phyloP scores from a whole-genome alignment of 2,329 filamentous ascomycete species.

The Pseudocercospora fijiensis region DNA sequence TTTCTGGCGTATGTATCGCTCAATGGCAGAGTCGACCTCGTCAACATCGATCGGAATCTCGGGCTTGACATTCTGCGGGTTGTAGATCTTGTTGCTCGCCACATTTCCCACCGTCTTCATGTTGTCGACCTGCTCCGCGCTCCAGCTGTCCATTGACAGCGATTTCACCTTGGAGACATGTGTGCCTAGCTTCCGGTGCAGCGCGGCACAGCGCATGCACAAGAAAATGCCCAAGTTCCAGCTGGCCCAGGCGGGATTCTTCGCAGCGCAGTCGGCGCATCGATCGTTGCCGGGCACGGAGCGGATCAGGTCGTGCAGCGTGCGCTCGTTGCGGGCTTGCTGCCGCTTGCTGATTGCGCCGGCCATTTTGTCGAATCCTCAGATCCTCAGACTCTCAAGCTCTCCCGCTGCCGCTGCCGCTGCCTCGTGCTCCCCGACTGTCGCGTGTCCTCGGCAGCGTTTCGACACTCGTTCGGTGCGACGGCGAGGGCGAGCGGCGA shows the following conservation, averaged over 20 bases:
- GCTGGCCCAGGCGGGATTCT: slow-evolving; percentile 95
- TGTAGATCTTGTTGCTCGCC: slow-evolving; percentile 83
- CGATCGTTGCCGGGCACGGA: slow-evolving; percentile 82
- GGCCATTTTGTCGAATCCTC: slow-evolving; percentile 67
- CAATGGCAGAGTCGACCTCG: slow-evolving; percentile 91
- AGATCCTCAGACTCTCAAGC: no score
- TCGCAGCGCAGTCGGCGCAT: slow-evolving; percentile 89
- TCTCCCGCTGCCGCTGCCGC: no score
- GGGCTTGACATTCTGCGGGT: slow-evolving; percentile 77
- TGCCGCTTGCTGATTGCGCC: slow-evolving; percentile 86
- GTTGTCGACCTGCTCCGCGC: slow-evolving; percentile 93
- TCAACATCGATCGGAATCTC: slow-evolving; percentile 86
- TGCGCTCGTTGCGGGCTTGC: slow-evolving; percentile 93
- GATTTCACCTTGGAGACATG: slow-evolving; percentile 99
- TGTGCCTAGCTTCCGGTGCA: slow-evolving; percentile 94
- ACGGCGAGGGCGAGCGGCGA: neutral
- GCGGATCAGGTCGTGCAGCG: slow-evolving; percentile 84
- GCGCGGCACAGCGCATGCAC: slow-evolving; percentile 93
- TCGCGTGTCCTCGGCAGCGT: neutral
- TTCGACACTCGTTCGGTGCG: neutral
- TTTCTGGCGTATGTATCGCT: slow-evolving; percentile 91
- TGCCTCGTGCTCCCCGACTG: neutral
- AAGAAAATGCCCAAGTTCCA: slow-evolving; percentile 98
- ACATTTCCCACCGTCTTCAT: slow-evolving; percentile 92
- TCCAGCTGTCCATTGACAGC: slow-evolving; percentile 97